These are phyloP conservation scores for Backusella sp. DNA, from an alignment of 192 early-diverging fungal genomes.

Conservation along the genomic window DNA sequence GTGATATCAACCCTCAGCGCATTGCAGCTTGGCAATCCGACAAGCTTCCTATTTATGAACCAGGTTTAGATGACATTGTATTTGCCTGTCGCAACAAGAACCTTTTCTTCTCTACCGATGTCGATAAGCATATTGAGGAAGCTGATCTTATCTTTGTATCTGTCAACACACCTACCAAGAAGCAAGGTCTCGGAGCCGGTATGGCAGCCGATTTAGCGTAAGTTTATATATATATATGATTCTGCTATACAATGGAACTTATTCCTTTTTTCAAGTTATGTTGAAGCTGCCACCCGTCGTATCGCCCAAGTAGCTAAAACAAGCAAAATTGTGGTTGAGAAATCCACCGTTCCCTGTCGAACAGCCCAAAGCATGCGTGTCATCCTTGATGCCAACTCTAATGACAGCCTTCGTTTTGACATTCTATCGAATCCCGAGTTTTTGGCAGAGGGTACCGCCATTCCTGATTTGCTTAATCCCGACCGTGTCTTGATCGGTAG, in stretches of 20 bases:
- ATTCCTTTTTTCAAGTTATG: constrained; percentile 47
- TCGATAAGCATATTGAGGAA: constrained; percentile 71
- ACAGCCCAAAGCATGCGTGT: constrained; percentile 82
- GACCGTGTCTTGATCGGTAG: constrained; percentile 90
- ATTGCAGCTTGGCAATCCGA: constrained; percentile 90
- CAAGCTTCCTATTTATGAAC: constrained; percentile 89
- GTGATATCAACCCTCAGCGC: constrained; percentile 74
- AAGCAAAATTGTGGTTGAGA: constrained; percentile 90
- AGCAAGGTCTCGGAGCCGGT: constrained; percentile 72
- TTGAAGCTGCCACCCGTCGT: constrained; percentile 75
- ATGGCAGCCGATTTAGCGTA: constrained; percentile 79
- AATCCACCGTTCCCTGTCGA: constrained; percentile 92
- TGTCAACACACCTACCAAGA: constrained; percentile 90
- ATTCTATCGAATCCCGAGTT: constrained; percentile 97
- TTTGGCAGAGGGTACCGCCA: constrained; percentile 89
- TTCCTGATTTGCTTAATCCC: constrained; percentile 76
- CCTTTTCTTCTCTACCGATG: constrained; percentile 83
- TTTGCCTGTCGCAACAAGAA: constrained; percentile 69
- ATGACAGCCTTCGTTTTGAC: constrained; percentile 67
- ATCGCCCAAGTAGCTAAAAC: constrained; percentile 78
- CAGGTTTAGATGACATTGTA: constrained; percentile 87
- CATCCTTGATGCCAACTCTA: constrained; percentile 75
- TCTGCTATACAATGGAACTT: background rate
- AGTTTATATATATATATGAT: constrained; percentile 25
- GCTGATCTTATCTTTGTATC: constrained; percentile 90